Evolutionary conservation across 805 yeast species (phyloP), one percentile per base, ranked within the genome.

Genomic region (Ogataea methylovora): DNA sequence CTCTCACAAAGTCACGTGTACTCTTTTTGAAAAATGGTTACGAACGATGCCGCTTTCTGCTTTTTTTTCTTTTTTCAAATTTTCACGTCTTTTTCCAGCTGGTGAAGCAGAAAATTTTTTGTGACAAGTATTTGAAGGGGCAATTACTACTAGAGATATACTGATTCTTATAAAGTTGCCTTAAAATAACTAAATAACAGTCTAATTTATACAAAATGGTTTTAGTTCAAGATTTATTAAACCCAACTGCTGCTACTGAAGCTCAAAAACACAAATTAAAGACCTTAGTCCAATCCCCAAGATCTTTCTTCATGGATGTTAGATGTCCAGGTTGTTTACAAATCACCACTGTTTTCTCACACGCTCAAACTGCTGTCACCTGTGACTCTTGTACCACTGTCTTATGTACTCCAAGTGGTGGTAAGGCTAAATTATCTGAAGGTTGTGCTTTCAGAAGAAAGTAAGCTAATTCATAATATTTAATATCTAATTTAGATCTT

Each of bases 391-490:
- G 99, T 76, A 81, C 97, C 53, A 86, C 96, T 52, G 97, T 92
- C 50, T 83, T 92, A 65, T 88, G 97, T 74, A 82, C 92, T 63
- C 99, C 99, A 67, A 84, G 97, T 52, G 99, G 99, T 79, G 99
- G 99, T 78, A 92, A 92, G 80, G 96, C 97, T 63, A 87, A 83
- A 73, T 80, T 92, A 67, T 87, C 97, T 57, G 98, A 94, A 76
- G 99, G 99, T 70, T 84, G 94, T 66, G 92, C 98, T 60, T 92
- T 87, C 92, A 87, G 97, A 83, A 85, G 86, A 75, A 92, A 90
- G 86, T 90, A 85, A 81, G 51, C 42, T 14, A 13, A 24, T 14
- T 24, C 7, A 6, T 24, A 17, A 24, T 6, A 13, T 24, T 7
- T 24, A 13, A 13, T 13, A 21, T 21, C 23, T n/a, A n/a, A n/a